Evolutionary conservation across 225 moss, liverwort and hornwort genomes (phyloP).

Genomic region (Pleurozium schreberi): DNA sequence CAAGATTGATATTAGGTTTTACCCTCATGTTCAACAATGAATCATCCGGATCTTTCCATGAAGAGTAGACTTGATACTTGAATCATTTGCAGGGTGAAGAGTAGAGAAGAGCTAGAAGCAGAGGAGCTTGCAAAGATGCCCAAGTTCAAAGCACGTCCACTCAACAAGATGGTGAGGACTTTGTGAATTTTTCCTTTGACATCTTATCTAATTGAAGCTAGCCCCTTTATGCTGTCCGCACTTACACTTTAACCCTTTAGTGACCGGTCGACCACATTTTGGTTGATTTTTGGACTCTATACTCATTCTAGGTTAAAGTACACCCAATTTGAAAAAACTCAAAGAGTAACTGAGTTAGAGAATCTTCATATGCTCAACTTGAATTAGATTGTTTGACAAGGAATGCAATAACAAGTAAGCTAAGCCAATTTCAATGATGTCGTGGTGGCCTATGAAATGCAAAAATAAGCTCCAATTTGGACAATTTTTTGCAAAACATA

Average conservation of each 20-base stretch:
- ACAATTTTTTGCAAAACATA: too few species aligned
- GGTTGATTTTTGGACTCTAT: too few species aligned
- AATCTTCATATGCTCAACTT: too few species aligned
- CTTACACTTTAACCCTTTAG: background rate
- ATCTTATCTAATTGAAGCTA: background rate
- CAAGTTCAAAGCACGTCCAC: slow-evolving; percentile 82
- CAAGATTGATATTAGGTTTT: background rate
- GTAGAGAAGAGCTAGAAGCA: slow-evolving; percentile 58
- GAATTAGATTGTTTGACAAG: too few species aligned
- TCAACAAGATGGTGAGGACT: slow-evolving; percentile 63
- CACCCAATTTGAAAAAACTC: too few species aligned
- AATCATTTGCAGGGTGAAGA: slow-evolving; percentile 50
- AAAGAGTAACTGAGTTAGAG: too few species aligned
- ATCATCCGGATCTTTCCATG: background rate
- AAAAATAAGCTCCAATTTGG: too few species aligned
- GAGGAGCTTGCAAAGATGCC: slow-evolving; percentile 78
- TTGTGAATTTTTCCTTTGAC: background rate
- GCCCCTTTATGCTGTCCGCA: background rate
- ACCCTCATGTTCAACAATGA: background rate
- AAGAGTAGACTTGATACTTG: background rate
- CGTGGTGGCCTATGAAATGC: too few species aligned
- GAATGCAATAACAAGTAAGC: too few species aligned
- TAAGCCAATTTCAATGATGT: too few species aligned
- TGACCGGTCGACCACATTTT: too few species aligned
- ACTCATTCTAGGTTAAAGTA: too few species aligned